Percentiles rank a stretch among this genome's conserved stretches.
These are phyloP conservation scores for Sarocladium oryzae DNA, from an alignment of 2,329 filamentous ascomycete species.

Conservation along the genomic window DNA sequence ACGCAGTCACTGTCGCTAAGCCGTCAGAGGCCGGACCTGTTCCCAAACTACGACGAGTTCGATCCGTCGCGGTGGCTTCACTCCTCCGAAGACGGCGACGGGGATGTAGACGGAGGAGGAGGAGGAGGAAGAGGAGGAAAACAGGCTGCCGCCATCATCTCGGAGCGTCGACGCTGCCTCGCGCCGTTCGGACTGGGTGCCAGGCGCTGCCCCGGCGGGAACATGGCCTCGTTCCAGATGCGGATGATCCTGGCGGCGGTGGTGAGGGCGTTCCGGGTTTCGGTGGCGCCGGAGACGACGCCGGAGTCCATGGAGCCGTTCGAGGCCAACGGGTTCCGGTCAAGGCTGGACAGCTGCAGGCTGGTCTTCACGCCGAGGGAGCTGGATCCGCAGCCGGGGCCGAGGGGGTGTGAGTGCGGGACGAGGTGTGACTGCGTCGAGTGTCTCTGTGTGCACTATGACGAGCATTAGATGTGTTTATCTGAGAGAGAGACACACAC, in stretches of 20 bases:
- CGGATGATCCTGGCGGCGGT: conserved; percentile 13
- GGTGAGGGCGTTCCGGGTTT: conserved; percentile 10
- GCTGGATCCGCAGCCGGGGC: background rate
- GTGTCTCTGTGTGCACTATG: background rate
- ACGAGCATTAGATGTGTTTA: background rate
- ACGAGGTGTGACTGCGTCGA: background rate
- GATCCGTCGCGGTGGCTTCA: conserved; percentile 15
- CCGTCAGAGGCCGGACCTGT: conserved; percentile 15
- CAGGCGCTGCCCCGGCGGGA: conserved; percentile 13
- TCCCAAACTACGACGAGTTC: conserved; percentile 14
- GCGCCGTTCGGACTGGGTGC: conserved; percentile 13
- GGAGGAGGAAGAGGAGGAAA: too few species aligned
- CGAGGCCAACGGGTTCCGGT: conserved; percentile 16
- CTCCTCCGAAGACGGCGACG: too few species aligned
- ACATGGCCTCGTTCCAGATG: conserved; percentile 15
- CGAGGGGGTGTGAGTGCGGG: background rate
- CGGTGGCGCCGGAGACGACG: conserved; percentile 15
- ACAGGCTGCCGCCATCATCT: background rate
- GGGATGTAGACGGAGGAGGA: too few species aligned
- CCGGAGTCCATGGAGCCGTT: conserved; percentile 14
- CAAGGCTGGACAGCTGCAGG: conserved; percentile 12
- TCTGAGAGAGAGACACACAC: too few species aligned
- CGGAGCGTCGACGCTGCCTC: conserved; percentile 11
- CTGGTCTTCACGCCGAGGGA: conserved; percentile 14
- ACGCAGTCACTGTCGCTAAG: conserved; percentile 16